Evolutionary conservation across 2,329 filamentous ascomycete species (phyloP), one percentile per base, ranked within the genome.

Genomic region (Colletotrichum truncatum): DNA sequence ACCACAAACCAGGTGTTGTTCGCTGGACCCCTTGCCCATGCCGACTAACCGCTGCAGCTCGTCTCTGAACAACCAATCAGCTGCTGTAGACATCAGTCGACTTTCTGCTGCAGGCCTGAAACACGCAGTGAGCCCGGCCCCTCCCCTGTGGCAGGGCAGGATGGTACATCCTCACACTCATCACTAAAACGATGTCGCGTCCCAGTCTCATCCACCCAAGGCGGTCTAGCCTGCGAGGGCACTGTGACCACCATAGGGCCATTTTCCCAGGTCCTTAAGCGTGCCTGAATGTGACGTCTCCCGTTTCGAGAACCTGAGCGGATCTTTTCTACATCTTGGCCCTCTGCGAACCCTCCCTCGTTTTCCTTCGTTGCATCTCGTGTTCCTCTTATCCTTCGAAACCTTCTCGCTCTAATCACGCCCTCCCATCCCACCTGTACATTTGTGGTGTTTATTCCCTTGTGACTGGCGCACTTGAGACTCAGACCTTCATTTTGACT

Each of bases 231-330:
- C 63, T 38, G 51, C 30, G 25, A 64, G 71, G 54, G 56, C 53
- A 60, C 39, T 53, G 57, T 72, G 63, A 53, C 67, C 64, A 64
- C 39, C 26, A 53, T 53, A 52, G 45, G 51, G 51, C 56, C 43
- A 52, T 57, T 57, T 53, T 54, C 66, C 51, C 63, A 66, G 67
- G 64, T 67, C 70, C 71, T 48, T 65, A 30, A 60, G 57, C 52
- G 52, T 38, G 36, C 53, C 58, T 55, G 61, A 62, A 52, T 72
- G 68, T 72, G 70, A 73, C 73, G 67, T 68, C 66, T 69, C 62
- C 67, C 62, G 72, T 74, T 73, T 75, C 71, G 70, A 70, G 64
- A 66, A 59, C 64, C 67, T 56, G 38, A 57, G 54, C 56, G 36
- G 64, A 59, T 58, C 59, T 61, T 26, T 45, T 48, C 43, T 26